These are phyloP conservation scores for Neurospora sp. DNA, from an alignment of 495 filamentous ascomycete genomes.

Conservation along the genomic window DNA sequence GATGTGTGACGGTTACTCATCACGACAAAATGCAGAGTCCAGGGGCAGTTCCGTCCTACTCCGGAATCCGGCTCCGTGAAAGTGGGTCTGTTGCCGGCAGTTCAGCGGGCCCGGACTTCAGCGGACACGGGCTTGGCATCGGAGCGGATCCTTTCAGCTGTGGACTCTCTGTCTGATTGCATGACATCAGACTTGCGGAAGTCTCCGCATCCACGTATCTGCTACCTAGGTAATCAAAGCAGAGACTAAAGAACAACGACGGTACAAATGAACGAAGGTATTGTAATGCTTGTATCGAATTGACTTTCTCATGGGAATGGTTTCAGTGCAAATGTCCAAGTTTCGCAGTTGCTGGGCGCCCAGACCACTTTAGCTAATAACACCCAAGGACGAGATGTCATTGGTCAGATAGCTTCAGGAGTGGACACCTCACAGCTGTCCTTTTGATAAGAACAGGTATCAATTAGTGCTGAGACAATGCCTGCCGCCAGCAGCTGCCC, in stretches of 20 bases:
- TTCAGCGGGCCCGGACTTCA: background rate
- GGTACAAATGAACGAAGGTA: background rate
- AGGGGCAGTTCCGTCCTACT: background rate
- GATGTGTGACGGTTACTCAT: background rate
- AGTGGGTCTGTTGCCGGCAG: background rate
- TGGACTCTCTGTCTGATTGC: background rate
- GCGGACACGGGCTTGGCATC: background rate
- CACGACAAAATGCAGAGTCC: background rate
- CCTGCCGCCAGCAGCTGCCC: background rate
- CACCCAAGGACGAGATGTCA: background rate
- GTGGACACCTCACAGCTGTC: conserved; percentile 18
- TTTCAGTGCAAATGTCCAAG: background rate
- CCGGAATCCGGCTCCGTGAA: background rate
- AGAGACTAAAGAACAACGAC: background rate
- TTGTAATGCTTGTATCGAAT: background rate
- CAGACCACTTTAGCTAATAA: background rate
- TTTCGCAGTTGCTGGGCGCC: background rate
- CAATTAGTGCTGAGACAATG: background rate
- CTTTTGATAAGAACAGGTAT: conserved; percentile 25
- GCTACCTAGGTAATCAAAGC: background rate
- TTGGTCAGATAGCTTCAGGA: background rate
- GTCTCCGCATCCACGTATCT: background rate
- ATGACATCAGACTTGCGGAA: background rate
- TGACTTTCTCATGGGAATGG: background rate
- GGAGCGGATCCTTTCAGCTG: background rate